phyloP scores from a whole-genome alignment of 768 basidiomycete species.

The Termitomyces sp. region DNA sequence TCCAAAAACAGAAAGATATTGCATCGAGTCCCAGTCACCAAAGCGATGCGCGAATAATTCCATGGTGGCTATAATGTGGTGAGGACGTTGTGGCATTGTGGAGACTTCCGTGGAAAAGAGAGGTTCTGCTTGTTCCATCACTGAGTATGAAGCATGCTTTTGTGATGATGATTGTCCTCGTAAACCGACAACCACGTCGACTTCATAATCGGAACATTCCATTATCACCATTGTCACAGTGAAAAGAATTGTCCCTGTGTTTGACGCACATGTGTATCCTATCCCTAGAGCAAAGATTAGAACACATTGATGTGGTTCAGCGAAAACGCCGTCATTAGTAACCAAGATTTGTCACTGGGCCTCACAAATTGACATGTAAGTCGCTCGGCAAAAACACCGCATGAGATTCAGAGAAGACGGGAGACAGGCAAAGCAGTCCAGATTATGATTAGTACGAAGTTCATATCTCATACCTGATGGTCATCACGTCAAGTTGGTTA shows the following conservation, averaged over 20 bases:
- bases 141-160: not conserved
- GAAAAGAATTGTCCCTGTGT: not conserved
- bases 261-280: not conserved
- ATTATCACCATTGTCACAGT: not conserved
- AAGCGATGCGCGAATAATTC: conserved; percentile 3
- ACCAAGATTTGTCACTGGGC: not conserved
- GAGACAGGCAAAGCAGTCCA: not conserved
- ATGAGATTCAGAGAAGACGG: not conserved
- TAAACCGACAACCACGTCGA: not conserved
- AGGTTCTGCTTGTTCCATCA: not conserved
- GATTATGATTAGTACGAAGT: not conserved
- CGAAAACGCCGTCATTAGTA: not conserved
- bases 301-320: not conserved
- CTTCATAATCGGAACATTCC: not conserved
- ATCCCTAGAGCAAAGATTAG: not conserved
- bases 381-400: not conserved
- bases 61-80: not conserved
- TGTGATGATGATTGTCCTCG: not conserved
- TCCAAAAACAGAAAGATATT: conserved; percentile 9
- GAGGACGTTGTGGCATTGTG: not conserved
- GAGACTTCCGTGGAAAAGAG: not conserved
- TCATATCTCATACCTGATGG: not conserved
- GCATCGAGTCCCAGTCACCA: conserved; percentile 11
- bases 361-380: not conserved
- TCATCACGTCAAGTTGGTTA: not conserved